These are phyloP conservation scores for Ogataea pilisensis DNA, from an alignment of 805 yeast genomes.

Conservation along the genomic window DNA sequence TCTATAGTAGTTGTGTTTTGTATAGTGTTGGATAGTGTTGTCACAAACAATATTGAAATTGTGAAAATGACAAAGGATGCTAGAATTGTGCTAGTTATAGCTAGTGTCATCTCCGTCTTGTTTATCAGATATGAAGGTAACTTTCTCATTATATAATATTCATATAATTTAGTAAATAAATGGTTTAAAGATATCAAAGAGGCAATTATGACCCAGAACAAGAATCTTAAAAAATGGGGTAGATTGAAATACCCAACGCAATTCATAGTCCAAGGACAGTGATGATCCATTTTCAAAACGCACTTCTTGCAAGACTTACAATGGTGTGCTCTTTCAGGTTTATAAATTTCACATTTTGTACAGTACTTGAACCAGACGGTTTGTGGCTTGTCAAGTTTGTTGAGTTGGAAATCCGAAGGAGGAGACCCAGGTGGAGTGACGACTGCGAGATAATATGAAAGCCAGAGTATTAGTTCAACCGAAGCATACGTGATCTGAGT, in stretches of 20 bases:
- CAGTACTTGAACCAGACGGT: constrained; percentile 63
- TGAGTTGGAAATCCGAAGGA: constrained; percentile 42
- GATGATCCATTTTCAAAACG: constrained; percentile 90
- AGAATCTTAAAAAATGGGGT: constrained; percentile 77
- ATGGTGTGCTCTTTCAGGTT: constrained; percentile 85
- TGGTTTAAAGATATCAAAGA: constrained; percentile 44
- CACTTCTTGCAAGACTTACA: constrained; percentile 75
- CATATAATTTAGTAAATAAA: constrained; percentile 36
- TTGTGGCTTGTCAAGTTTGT: constrained; percentile 13
- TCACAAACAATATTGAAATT: constrained; percentile 51
- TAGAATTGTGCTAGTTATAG: constrained; percentile 50
- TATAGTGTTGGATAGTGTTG: constrained; percentile 55
- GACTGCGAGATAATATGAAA: constrained; percentile 71
- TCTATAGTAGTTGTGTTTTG: constrained; percentile 87
- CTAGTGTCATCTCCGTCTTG: constrained; percentile 48
- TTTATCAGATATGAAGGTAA: constrained; percentile 55
- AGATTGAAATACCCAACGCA: constrained; percentile 79
- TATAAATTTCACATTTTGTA: constrained; percentile 62
- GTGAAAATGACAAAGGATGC: constrained; percentile 58
- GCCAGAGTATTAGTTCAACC: constrained; percentile 67
- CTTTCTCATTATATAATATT: constrained; percentile 44
- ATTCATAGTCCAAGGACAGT: constrained; percentile 89
- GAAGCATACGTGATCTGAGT: constrained; percentile 54
- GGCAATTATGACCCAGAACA: constrained; percentile 58
- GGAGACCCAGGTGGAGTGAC: constrained; percentile 65